These are phyloP conservation scores for Dipsacomyces acuminosporus DNA, from an alignment of 371 early-diverging fungal genomes.

Conservation along the genomic window DNA sequence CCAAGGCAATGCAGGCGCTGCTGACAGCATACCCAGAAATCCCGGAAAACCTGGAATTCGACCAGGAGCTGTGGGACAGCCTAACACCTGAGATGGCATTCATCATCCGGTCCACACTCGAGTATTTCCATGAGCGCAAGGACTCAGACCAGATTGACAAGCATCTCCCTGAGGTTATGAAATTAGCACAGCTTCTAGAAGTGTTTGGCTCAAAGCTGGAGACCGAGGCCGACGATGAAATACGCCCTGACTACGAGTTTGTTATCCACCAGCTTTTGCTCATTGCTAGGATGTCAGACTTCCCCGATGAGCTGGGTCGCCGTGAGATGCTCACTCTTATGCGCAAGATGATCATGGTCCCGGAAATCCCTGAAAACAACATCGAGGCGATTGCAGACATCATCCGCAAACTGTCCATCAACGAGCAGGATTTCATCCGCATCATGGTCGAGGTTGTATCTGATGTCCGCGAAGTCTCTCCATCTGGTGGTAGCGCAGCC, in stretches of 20 bases:
- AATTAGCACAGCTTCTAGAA: constrained; percentile 62
- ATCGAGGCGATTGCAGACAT: constrained; percentile 65
- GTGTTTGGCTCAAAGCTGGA: constrained; percentile 57
- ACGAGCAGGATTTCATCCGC: constrained; percentile 82
- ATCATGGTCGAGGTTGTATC: constrained; percentile 76
- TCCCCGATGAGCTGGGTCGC: constrained; percentile 83
- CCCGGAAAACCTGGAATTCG: constrained; percentile 50
- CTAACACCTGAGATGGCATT: constrained; percentile 75
- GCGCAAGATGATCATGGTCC: constrained; percentile 64
- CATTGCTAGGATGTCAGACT: constrained; percentile 71
- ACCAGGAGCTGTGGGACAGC: constrained; percentile 68
- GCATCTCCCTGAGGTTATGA: constrained; percentile 67
- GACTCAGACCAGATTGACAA: constrained; percentile 60
- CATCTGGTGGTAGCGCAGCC: constrained; percentile 25
- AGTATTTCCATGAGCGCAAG: constrained; percentile 47
- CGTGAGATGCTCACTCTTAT: constrained; percentile 71
- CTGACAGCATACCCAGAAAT: constrained; percentile 64
- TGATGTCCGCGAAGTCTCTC: constrained; percentile 49
- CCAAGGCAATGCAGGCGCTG: constrained; percentile 62
- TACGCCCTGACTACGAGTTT: constrained; percentile 63
- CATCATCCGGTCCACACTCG: constrained; percentile 57
- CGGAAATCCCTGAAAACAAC: constrained; percentile 67
- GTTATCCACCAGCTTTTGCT: constrained; percentile 71
- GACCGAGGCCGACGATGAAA: constrained; percentile 56
- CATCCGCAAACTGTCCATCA: constrained; percentile 65